Base-by-base conservation (phyloP, 2,329 filamentous ascomycete genomes). In the Colletotrichum liaoningense region DNA sequence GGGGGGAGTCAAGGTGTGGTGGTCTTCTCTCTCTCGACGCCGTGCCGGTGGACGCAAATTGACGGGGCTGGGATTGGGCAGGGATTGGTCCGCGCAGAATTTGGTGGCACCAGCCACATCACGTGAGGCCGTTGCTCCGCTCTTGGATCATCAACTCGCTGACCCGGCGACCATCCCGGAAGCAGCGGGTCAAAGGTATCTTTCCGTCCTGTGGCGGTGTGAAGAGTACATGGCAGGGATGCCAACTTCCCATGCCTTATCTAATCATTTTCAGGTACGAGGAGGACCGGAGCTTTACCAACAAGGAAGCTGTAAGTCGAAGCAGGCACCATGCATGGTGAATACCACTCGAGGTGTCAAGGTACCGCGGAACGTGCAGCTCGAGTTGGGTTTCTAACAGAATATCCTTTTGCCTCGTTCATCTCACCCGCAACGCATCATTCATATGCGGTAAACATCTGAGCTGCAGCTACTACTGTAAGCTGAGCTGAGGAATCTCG, bases 51-150 rank as follows among this genome's bases (percentile, higher is more conserved):
- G 35, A 72, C 62, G 71, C 67, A 75, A 74, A 75, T 74, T 75
- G 74, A 74, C 72, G 74, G 74, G 74, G 74, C 74, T 75, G 74
- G 74, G 74, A 71, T 71, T 55, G 55, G 67, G 60, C 67, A 72
- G 64, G 74, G 72, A 62, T 70, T 72, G 67, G 67, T 70, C 56
- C 57, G 63, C 62, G 68, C 63, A 72, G 67, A 64, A 54, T 67
- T 59, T 69, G 64, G 74, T 63, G 38, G 56, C 68, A 72, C 55
- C 49, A 75, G 74, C 74, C 72, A 74, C 72, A 74, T 65, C 74
- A 75, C 74, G 74, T 75, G 74, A 72, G 8, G 0, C 9, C 3
- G 9, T 30, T 59, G 22, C 30, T 56, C 70, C 70, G 69, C 67
- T 65, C 12, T 49, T 73, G n/a, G 7, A 28, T 38, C 22, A 55